Evolutionary conservation across 495 filamentous ascomycete species (phyloP).

Genomic region (Trichoderma asperelloides): DNA sequence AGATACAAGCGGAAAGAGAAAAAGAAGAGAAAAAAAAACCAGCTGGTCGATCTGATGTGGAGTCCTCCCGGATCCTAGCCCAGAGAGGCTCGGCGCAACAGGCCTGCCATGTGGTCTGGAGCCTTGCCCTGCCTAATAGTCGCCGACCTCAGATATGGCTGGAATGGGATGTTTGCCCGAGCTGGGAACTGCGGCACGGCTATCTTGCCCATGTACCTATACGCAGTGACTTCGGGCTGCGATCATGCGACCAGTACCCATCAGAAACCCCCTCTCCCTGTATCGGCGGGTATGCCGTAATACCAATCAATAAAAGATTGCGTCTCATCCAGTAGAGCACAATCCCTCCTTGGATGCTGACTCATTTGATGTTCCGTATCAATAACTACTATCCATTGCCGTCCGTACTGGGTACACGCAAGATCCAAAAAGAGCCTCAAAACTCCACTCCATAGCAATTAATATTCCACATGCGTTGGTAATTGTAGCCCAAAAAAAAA

Average conservation of each 20-base stretch:
- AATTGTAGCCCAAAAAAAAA: neutral
- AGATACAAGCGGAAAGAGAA: neutral
- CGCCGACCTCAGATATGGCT: neutral
- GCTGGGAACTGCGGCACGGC: neutral
- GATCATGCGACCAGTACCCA: neutral
- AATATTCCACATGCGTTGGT: neutral
- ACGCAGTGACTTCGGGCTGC: neutral
- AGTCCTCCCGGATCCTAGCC: neutral
- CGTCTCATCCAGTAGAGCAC: no score
- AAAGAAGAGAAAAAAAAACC: neutral
- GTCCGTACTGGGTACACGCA: neutral
- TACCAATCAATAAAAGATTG: neutral
- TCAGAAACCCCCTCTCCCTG: neutral
- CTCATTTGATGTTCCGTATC: neutral
- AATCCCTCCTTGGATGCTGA: neutral
- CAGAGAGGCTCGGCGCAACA: neutral
- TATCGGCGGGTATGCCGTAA: neutral
- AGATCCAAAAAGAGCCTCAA: neutral
- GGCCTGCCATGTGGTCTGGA: slow-evolving; percentile 5
- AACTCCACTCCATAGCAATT: neutral
- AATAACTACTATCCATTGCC: neutral
- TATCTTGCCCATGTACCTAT: neutral
- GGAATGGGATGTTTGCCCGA: neutral
- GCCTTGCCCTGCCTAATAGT: neutral
- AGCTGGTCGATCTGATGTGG: neutral